phyloP scores from a whole-genome alignment of 768 basidiomycete species.

The Gloeostereum incarnatum region DNA sequence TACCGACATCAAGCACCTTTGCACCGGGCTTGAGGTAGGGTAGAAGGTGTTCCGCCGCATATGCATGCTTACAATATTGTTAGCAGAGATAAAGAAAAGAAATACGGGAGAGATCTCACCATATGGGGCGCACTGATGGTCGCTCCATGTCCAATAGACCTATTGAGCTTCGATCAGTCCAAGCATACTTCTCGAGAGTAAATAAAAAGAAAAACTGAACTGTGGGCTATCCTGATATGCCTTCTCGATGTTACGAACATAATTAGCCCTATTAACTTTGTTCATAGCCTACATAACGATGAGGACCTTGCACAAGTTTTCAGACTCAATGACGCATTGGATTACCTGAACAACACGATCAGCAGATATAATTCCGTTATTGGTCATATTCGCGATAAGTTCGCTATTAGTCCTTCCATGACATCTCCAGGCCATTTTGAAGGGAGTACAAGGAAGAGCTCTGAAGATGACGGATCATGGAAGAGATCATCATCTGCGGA shows the following conservation, averaged over 20 bases:
- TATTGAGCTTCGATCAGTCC: slow-evolving; percentile 15
- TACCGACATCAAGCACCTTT: slow-evolving; percentile 83
- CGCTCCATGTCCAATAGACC: slow-evolving; percentile 72
- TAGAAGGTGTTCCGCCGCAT: slow-evolving; percentile 73
- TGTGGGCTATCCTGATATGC: slow-evolving; percentile 79
- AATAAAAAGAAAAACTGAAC: slow-evolving; percentile 24
- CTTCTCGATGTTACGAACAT: slow-evolving; percentile 35
- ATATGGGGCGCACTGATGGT: slow-evolving; percentile 98
- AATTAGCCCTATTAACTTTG: slow-evolving; percentile 61
- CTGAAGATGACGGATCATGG: too few species aligned
- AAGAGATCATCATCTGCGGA: too few species aligned
- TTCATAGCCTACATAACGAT: slow-evolving; percentile 34
- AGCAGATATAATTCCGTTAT: slow-evolving; percentile 44
- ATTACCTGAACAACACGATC: slow-evolving; percentile 45
- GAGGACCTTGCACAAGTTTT: background rate
- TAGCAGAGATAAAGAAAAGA: background rate
- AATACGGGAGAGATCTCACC: slow-evolving; percentile 35
- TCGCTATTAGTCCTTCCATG: slow-evolving; percentile 61
- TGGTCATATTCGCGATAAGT: slow-evolving; percentile 60
- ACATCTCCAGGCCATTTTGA: slow-evolving; percentile 75
- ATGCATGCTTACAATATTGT: slow-evolving; percentile 57
- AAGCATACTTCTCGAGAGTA: background rate
- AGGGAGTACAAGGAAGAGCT: too few species aligned
- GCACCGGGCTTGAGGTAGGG: slow-evolving; percentile 60
- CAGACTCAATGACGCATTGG: background rate